A percentile compares a stretch with the other conserved stretches of the same genome.
phyloP scores from a whole-genome alignment of 495 filamentous ascomycete species.

The Neurospora sp. region DNA sequence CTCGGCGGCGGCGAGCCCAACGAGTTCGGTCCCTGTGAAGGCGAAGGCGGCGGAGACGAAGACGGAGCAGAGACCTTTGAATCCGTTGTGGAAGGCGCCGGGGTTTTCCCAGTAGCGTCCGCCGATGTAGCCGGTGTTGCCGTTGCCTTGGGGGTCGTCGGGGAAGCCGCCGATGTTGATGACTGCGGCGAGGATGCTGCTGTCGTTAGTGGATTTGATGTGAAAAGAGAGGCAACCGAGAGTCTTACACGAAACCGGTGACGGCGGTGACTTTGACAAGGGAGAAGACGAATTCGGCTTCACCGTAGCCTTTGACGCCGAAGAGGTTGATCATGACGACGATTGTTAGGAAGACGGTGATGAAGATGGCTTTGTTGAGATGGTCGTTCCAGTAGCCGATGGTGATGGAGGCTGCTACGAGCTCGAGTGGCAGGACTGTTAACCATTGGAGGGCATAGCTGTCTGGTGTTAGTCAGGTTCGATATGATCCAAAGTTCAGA shows the following conservation, averaged over 20 bases:
- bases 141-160: conserved; percentile 21
- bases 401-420: conserved; percentile 82
- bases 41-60: conserved; percentile 91
- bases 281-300: conserved; percentile 84
- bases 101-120: conserved; percentile 74
- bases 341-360: conserved; percentile 67
- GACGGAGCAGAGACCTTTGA: conserved; percentile 88
- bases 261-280: conserved; percentile 79
- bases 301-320: conserved; percentile 79
- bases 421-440: conserved; percentile 76
- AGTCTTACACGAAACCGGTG: conserved; percentile 70
- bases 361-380: conserved; percentile 67
- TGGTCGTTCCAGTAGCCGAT: conserved; percentile 70
- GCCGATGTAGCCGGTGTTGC: conserved; percentile 58
- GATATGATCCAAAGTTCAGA: neutral
- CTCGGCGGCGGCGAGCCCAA: conserved; percentile 82
- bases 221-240: neutral
- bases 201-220: conserved; percentile 9
- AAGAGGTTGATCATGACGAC: conserved; percentile 79
- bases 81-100: conserved; percentile 84
- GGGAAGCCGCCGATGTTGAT: conserved; percentile 73
- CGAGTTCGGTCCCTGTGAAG: conserved; percentile 88
- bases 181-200: conserved; percentile 65
- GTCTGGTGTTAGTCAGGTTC: neutral
- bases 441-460: conserved; percentile 88